Evolutionary conservation across 192 early-diverging fungal genomes (phyloP), one percentile per base, ranked within the genome.

Genomic region (Mortierella claussenii): DNA sequence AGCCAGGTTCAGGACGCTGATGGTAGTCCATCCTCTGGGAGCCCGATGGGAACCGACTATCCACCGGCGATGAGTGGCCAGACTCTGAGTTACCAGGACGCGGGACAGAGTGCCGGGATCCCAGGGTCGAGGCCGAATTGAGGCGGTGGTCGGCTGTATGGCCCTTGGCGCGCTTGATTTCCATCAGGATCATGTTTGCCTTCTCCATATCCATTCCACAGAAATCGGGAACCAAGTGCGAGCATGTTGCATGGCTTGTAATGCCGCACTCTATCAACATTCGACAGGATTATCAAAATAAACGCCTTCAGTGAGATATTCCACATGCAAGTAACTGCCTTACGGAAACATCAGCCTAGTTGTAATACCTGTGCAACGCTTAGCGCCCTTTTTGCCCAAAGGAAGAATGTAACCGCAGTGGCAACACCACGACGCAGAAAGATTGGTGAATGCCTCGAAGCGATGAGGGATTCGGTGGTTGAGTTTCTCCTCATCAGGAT

Each of bases 341-440:
- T 42, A 8, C 17, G 40, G 40, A 11, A 2, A 28, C 48, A 3
- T 13, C 2, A 9, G 37, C n/a, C 1, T 20, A 7, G 20, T 23
- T 2, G 32, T 17, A 37, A 15, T 83, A 87, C 85, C 85, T 24
- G 81, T 78, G 60, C 86, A 87, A 24, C 78, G 79, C 52, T 83
- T 87, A 13, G 82, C 70, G 33, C 85, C 81, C 46, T 85, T 85
- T 21, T 88, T 91, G 28, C 94, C 92, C 7, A 99, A 80, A 20
- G 97, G 88, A 36, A 99, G 89, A 92, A 99, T 94, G 42, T 89
- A 94, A 32, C 97, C 97, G 82, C 97, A 99, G 82, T 99, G 97
- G 68, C 90, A 94, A 79, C 97, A 99, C 97, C 97, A 99, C 79
- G 90, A 89, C 36, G 93, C 91, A 23, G 88, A 90, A 52, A 96